These are phyloP conservation scores for Bipolaris zeicola DNA, from an alignment of 2,329 filamentous ascomycete genomes.

Conservation along the genomic window DNA sequence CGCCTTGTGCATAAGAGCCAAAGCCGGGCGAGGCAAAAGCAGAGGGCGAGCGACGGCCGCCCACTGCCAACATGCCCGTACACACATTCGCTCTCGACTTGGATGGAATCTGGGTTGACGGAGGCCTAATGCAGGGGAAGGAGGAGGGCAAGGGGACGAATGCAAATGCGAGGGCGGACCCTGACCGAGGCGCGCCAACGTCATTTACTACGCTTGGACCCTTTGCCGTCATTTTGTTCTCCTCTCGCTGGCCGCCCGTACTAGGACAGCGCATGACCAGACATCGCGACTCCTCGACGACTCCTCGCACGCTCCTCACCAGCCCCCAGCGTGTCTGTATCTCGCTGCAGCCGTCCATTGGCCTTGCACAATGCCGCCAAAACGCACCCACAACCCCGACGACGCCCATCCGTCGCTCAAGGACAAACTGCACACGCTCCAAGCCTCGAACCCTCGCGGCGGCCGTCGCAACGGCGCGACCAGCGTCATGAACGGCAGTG, in stretches of 20 bases:
- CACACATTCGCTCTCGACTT: neutral
- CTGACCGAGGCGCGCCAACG: conserved; percentile 18
- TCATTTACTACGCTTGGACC: conserved; percentile 21
- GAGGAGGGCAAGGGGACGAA: conserved; percentile 6
- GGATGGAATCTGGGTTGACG: neutral
- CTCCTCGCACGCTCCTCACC: neutral
- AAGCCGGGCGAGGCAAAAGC: neutral
- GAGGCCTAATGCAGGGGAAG: conserved; percentile 13
- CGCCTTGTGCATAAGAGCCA: too few relatives aligned
- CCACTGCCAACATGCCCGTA: neutral
- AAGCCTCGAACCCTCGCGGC: conserved; percentile 47
- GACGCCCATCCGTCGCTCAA: conserved; percentile 48
- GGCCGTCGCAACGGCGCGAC: conserved; percentile 42
- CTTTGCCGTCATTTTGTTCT: conserved; percentile 18
- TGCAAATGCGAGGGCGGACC: conserved; percentile 10
- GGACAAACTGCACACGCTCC: conserved; percentile 51
- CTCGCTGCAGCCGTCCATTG: conserved; percentile 5
- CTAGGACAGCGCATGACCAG: conserved; percentile 12
- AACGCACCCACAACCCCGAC: conserved; percentile 40
- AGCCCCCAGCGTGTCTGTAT: conserved; percentile 2
- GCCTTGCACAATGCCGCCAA: conserved; percentile 46
- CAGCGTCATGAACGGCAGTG: conserved; percentile 39
- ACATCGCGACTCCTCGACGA: conserved; percentile 3
- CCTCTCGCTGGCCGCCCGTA: conserved; percentile 12
- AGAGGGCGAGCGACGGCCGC: too few relatives aligned